Conservation (phyloP, 2,329 filamentous ascomycete genomes). For the Fusarium vanettenii region DNA sequence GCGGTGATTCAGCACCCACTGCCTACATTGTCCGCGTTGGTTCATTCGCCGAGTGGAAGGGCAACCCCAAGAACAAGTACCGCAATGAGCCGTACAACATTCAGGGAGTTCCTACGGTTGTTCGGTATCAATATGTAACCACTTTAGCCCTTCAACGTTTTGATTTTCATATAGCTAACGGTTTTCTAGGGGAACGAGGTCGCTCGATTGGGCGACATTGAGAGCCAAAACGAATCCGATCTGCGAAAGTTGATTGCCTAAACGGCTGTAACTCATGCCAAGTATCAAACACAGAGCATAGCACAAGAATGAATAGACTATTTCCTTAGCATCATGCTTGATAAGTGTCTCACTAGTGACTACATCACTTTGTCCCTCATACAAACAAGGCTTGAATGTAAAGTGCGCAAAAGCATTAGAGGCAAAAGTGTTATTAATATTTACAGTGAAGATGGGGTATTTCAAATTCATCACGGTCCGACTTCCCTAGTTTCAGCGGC, state of each 20-base stretch:
- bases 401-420: background rate
- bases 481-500: background rate
- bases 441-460: background rate
- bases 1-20: constrained; percentile 33
- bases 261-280: background rate
- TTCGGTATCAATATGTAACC: constrained; percentile 42
- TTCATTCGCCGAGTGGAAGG: constrained; percentile 39
- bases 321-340: background rate
- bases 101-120: constrained; percentile 43
- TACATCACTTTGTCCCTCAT: background rate
- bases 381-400: background rate
- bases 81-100: constrained; percentile 41
- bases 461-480: background rate
- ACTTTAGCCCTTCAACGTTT: background rate
- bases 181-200: constrained; percentile 38
- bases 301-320: background rate
- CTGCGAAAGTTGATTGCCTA: constrained; percentile 36
- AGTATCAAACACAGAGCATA: background rate
- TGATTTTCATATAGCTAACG: background rate
- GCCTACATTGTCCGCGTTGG: constrained; percentile 44
- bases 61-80: constrained; percentile 42
- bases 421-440: background rate
- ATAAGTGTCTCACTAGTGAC: background rate
- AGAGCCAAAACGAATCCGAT: constrained; percentile 43
- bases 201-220: constrained; percentile 40